These are phyloP conservation scores for Fistulina hepatica DNA, from an alignment of 1,284 basidiomycete species.

Conservation along the genomic window DNA sequence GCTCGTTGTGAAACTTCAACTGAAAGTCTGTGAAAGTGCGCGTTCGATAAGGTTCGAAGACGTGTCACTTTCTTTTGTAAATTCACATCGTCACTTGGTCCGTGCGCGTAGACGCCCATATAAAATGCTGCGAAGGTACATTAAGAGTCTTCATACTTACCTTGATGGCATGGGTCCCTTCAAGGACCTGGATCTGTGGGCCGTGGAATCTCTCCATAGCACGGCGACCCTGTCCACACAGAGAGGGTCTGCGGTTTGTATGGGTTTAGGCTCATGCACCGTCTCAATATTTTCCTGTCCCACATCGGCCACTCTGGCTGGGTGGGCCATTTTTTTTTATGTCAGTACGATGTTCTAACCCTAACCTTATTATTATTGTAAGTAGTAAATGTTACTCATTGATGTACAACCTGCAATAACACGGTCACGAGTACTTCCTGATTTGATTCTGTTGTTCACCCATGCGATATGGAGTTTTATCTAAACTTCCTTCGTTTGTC, in stretches of 20 bases:
- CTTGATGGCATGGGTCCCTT: constrained; percentile 32
- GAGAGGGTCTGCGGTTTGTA: constrained; percentile 45
- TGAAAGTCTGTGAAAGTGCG: too few species aligned
- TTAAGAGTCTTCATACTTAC: constrained; percentile 27
- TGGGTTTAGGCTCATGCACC: constrained; percentile 56
- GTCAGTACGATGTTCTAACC: not conserved
- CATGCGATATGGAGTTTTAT: too few species aligned
- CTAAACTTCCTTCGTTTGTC: too few species aligned
- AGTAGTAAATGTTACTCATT: too few species aligned
- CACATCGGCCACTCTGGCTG: constrained; percentile 14
- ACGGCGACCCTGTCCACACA: constrained; percentile 60
- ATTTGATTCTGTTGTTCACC: too few species aligned
- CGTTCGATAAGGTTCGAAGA: too few species aligned
- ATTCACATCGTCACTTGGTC: too few species aligned
- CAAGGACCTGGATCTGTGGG: constrained; percentile 34
- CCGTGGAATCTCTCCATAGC: constrained; percentile 45
- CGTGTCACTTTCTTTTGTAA: too few species aligned
- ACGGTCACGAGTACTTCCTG: too few species aligned
- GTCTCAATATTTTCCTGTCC: constrained; percentile 59
- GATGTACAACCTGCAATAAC: too few species aligned
- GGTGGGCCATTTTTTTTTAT: constrained; percentile 11
- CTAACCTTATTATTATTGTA: not conserved
- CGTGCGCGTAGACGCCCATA: not conserved
- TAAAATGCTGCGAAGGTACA: not conserved
- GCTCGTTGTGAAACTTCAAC: too few species aligned